Base-by-base conservation (phyloP, 805 yeast genomes). In the Wickerhamomyces canadensis region DNA sequence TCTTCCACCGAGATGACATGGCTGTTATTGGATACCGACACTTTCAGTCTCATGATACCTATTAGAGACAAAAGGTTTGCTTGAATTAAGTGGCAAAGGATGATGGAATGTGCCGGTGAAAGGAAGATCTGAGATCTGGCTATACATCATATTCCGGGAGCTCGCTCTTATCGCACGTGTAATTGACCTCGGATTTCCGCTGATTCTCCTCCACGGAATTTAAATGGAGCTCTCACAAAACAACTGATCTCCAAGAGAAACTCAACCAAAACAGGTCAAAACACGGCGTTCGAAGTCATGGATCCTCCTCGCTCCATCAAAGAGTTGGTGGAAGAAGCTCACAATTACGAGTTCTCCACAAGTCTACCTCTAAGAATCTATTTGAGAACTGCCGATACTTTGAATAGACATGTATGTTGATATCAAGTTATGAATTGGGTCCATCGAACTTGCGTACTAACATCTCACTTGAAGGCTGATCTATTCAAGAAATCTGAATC, bases 311-410 rank as follows among this genome's bases (percentile, higher is more conserved):
- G 48, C 18, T 27, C 47, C 11, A 49, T 52, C 9, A 61, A 60
- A 31, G 51, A 64, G 41, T 64, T 76, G 23, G 64, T 62, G 29
- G 51, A 51, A n/a, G 73, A 66, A 49, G 83, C 82, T 5, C 59
- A 58, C 40, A 61, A 65, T 40, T 80, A 78, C 53, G 74, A 67
- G 38, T 82, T 72, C 57, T 71, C 78, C 27, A 53, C 67, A 3
- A 44, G 54, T 1, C 67, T 77, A 13, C 74, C 83, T 1, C 52
- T 79, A 36, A 63, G 64, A 31, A 57, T 72, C 17, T 80, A 85
- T 70, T 49, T 80, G 22, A 69, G 79, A 38, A 70, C 80, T 33
- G 77, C 72, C 36, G 64, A 58, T 31, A 69, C 68, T 14, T 61
- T 70, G 48, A 59, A 60, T 44, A 66, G 61, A 54, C 80, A 53